Evolutionary conservation across 495 filamentous ascomycete genomes (phyloP).

Genomic region (Penicillium cosmopolitanum): DNA sequence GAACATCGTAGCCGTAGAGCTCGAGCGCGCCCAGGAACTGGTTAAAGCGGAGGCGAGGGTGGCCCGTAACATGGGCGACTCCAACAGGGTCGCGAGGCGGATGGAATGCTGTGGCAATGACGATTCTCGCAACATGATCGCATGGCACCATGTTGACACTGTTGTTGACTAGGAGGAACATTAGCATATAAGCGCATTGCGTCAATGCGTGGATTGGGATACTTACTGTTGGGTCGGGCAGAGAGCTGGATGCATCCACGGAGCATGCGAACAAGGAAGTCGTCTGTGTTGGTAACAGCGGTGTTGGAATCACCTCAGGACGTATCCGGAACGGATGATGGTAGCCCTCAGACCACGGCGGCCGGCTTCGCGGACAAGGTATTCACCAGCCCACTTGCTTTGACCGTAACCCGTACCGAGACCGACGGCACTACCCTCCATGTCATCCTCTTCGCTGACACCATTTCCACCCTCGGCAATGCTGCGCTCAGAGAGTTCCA

Average conservation of each 20-base stretch:
- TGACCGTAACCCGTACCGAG: conserved; percentile 90
- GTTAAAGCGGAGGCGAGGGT: conserved; percentile 79
- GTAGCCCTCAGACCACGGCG: conserved; percentile 72
- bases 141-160: conserved; percentile 93
- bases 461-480: conserved; percentile 52
- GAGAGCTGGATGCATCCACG: conserved; percentile 87
- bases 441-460: conserved; percentile 66
- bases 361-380: conserved; percentile 80
- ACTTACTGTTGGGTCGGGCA: conserved; percentile 61
- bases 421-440: conserved; percentile 65
- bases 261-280: conserved; percentile 87
- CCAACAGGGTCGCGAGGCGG: conserved; percentile 55
- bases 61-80: conserved; percentile 78
- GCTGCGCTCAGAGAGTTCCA: conserved; percentile 68
- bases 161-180: conserved; percentile 60
- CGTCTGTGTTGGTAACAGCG: conserved; percentile 74
- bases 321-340: conserved; percentile 85
- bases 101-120: conserved; percentile 72
- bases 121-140: conserved; percentile 76
- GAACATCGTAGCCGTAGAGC: conserved; percentile 76
- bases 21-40: conserved; percentile 73
- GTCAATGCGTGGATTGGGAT: neutral
- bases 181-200: neutral
- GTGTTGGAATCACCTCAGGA: conserved; percentile 53
- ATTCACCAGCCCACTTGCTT: conserved; percentile 83